Conservation (phyloP, 2,329 filamentous ascomycete genomes). For the Colletotrichum simmondsii region DNA sequence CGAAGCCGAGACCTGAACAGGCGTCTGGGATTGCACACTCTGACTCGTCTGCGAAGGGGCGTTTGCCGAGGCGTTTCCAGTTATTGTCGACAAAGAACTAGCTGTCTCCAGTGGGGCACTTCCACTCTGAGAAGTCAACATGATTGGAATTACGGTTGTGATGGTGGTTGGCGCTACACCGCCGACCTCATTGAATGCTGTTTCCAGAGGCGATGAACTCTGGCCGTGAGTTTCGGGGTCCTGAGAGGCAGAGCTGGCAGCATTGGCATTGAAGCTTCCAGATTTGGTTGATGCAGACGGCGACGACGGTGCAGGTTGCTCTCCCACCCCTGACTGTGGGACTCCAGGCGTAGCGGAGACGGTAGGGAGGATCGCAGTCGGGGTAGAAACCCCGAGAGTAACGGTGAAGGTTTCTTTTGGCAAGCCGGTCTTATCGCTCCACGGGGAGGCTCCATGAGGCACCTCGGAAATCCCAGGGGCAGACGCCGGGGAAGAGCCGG, state of each 20-base stretch:
- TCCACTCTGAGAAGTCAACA: not conserved
- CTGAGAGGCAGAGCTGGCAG: not conserved
- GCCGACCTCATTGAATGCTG: not conserved
- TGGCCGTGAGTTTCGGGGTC: too few species aligned
- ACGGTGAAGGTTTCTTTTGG: not conserved
- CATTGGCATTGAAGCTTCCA: not conserved
- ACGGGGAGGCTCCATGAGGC: not conserved
- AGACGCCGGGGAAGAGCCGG: not conserved
- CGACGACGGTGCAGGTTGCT: not conserved
- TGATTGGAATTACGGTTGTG: not conserved
- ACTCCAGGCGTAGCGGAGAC: not conserved
- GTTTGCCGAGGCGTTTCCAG: not conserved
- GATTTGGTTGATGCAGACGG: not conserved
- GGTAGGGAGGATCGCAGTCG: not conserved
- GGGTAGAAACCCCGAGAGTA: not conserved
- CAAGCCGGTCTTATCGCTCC: not conserved
- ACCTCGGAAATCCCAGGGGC: not conserved
- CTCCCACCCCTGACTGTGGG: not conserved
- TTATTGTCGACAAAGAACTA: not conserved
- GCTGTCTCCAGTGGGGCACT: not conserved
- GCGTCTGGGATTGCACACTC: not conserved
- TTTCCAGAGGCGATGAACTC: not conserved
- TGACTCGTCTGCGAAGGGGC: not conserved
- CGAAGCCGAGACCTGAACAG: not conserved
- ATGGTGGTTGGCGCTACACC: not conserved